Evolutionary conservation across 2,329 filamentous ascomycete genomes (phyloP), one percentile per base, ranked within the genome.

Genomic region (Dactylellina cionopaga): DNA sequence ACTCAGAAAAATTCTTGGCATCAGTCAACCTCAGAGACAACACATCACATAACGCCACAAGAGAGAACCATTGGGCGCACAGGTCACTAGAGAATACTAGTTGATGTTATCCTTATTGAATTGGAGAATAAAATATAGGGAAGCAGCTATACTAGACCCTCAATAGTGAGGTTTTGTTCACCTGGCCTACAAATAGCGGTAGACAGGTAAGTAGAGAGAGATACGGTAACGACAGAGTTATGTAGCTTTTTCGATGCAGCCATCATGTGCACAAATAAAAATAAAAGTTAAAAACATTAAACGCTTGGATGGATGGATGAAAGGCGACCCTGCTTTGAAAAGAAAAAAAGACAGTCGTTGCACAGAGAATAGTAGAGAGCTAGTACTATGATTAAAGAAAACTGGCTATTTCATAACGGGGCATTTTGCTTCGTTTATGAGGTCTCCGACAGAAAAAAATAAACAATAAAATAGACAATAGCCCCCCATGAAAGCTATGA

Each of bases 1-100:
- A 62, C 56, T 49, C 43, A 37, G 44, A 64, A 65, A 65, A 52
- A n/a, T 24, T 63, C 60, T 65, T 65, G 49, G 60, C 60, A 37
- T 24, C 41, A 37, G n/a, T 15, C 49, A 55, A 65, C 60, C 25
- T 55, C 60, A 64, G 49, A 37, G 25, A 6, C 60, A 65, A 65
- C 60, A 54, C 60, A 65, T 33, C n/a, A 24, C 15, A n/a, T 24
- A n/a, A 43, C 39, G 10, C 15, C 17, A 37, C 43, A 7, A 47
- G 43, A n/a, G n/a, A n/a, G n/a, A n/a, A n/a, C n/a, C n/a, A n/a
- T n/a, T n/a, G n/a, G n/a, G n/a, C n/a, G n/a, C n/a, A n/a, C n/a
- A n/a, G n/a, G n/a, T n/a, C n/a, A n/a, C n/a, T n/a, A n/a, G n/a
- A n/a, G n/a, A n/a, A n/a, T n/a, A n/a, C n/a, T n/a, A n/a, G n/a